Base-by-base conservation (phyloP, 345 rosid genomes). In the Bretschneidera sinensis region DNA sequence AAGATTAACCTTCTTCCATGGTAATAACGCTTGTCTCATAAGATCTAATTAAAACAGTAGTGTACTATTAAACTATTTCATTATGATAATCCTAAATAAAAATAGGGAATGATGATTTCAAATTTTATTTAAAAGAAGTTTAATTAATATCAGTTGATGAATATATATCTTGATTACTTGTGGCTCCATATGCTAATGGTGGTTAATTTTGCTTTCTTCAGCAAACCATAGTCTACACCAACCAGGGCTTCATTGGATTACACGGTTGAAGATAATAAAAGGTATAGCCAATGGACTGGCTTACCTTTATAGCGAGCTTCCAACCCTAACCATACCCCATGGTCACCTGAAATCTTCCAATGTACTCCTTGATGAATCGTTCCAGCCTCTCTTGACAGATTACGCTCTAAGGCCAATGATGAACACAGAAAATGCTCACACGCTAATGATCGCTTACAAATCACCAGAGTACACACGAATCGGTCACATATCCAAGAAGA, bases 341-440 rank as follows among this genome's bases (percentile, higher is more conserved):
- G 96, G 92, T 48, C 96, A 88, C 67, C 78, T 86, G 16, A 88
- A 88, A 66, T 88, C 96, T 59, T 88, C 96, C 0, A 88, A 88
- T 35, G 90, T 88, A 13, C 85, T 88, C 13, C 66, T 88, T 0
- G 79, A 79, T 57, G 74, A 76, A n/a, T 65, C 69, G 54, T 72
- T 67, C 8, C 81, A 81, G 66, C 90, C 92, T 1, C 63, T 76
- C 24, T 54, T 88, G 23, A 77, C 84, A 0, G 92, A 85, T 25
- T 88, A 85, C 39, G 80, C 86, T 5, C 61, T 85, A 18, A 68
- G 85, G 57, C 89, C 90, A 0, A 73, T 88, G 69, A 80, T 82
- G 70, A 88, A 83, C 76, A 71, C 81, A 7, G 90, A 85, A 17
- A 77, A 76, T 0, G 90, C 96, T 6, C 89, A 80, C 59, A 58